phyloP scores from a whole-genome alignment of 164 flowering plant species.

The Umbellularia californica region DNA sequence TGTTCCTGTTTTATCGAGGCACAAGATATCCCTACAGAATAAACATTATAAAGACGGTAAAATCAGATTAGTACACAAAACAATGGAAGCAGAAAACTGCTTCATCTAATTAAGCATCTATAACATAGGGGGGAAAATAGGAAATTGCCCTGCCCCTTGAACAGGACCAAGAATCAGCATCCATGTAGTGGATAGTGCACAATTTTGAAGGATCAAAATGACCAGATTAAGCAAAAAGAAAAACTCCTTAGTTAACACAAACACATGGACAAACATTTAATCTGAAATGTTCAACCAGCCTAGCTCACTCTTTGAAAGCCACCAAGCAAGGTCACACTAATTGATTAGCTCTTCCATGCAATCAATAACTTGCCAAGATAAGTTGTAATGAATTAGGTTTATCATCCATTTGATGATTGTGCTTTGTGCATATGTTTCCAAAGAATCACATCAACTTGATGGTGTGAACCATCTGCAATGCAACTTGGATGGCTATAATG shows the following conservation, averaged over 20 bases:
- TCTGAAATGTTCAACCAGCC: neutral
- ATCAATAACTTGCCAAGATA: neutral
- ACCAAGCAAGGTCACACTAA: neutral
- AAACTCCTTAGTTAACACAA: no score
- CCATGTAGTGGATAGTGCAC: no score
- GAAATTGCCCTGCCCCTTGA: neutral
- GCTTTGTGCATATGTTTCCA: neutral
- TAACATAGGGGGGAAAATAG: neutral
- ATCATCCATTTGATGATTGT: neutral
- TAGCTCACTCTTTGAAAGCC: neutral
- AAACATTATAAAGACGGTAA: neutral
- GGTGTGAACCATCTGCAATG: no score
- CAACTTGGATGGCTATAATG: no score
- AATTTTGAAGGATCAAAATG: no score
- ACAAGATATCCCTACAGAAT: constrained; percentile 60
- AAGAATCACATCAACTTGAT: neutral
- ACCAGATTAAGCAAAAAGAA: no score
- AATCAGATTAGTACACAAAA: neutral
- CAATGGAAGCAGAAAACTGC: neutral
- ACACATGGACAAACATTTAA: no score
- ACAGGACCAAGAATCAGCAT: neutral
- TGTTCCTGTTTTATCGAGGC: constrained; percentile 81
- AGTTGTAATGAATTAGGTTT: neutral
- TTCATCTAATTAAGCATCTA: neutral
- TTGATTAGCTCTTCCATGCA: neutral